Evolutionary conservation across 176 grass and related monocot genomes (phyloP), one percentile per base, ranked within the genome.

Genomic region (Cenchrus purpureus): DNA sequence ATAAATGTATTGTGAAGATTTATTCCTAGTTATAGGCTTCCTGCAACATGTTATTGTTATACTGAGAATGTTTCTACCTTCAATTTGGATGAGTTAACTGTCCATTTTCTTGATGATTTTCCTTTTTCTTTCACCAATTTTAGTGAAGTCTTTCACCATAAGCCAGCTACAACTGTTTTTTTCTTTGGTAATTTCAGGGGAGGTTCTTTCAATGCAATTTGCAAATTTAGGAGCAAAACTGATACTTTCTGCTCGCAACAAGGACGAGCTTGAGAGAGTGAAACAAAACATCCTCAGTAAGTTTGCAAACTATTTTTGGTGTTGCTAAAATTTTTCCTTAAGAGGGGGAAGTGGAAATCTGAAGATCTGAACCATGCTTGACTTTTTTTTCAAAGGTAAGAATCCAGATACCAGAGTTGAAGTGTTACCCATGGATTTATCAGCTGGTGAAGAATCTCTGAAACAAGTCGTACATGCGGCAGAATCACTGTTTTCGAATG

Each of bases 341-440:
- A 49, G 43, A 53, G 51, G 66, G 7, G 16, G n/a, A 13, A 56
- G 48, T 86, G 20, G 4, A 61, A 79, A 46, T 34, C 10, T 75
- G 34, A 67, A 43, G n/a, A 60, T 68, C 7, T 91, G 40, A 52
- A 55, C 19, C 4, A n/a, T 71, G 15, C 68, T 79, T 40, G 0
- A 51, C 74, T 79, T 80, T 74, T 54, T 22, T 62, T 79, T 55
- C 48, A 62, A 86, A 98, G 97, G 86, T 60, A 95, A 89, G 85
- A 87, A 89, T 81, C 88, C 93, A 53, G 66, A 72, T 73, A 78
- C 31, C 87, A 80, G 71, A 63, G 90, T 98, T 74, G 97, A 98
- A 92, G 88, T 98, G 20, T 89, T 98, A 79, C 93, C 91, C 78
- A 82, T 98, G 91, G 97, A 98, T 94, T 94, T 98, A 86, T 89